Evolutionary conservation across 1,284 basidiomycete genomes (phyloP), one percentile per base, ranked within the genome.

Genomic region (Leccinum cinnamomeum): DNA sequence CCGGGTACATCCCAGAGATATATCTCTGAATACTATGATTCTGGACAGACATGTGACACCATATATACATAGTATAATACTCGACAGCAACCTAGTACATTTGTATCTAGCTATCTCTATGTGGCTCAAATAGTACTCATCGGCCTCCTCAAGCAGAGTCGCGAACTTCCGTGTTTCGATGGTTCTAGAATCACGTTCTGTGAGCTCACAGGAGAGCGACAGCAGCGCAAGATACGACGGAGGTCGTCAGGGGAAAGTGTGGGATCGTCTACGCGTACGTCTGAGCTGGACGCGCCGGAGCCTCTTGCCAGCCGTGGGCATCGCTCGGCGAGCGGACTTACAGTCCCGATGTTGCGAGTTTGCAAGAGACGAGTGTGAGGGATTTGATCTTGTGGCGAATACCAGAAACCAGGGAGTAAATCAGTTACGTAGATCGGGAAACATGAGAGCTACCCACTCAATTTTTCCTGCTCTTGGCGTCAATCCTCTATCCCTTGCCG

Each of bases 301-400:
- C 54, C 72, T 5, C 46, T 48, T 37, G 18, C 18, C 0, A 61
- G 58, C 37, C 71, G 68, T 8, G 67, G 64, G 5, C 64, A 65
- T 44, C 67, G 67, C 7, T 62, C 28, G 28, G 28, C 63, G 37
- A 66, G 70, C 14, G 74, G 65, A 20, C 60, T 74, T 8, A 73
- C 3, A 74, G 76, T 60, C 67, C 72, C 6, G 73, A 74, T 50
- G 73, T 76, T 12, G 63, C 66, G 25, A 74, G 73, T 30, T n/a
- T 72, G 5, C 70, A 66, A 44, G 74, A 76, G 33, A 23, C 57
- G 1, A 61, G 71, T 18, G 28, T 96, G 73, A 95, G 93, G 69
- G 92, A 94, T 90, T 99, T 99, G 85, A 99, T 98, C 87, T 98
- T 98, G 89, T 99, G 97, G 62, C 97, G 97, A 71, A 99, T 99